Evolutionary conservation across 2,329 filamentous ascomycete genomes (phyloP).

Genomic region (Coniochaeta pulveracea): DNA sequence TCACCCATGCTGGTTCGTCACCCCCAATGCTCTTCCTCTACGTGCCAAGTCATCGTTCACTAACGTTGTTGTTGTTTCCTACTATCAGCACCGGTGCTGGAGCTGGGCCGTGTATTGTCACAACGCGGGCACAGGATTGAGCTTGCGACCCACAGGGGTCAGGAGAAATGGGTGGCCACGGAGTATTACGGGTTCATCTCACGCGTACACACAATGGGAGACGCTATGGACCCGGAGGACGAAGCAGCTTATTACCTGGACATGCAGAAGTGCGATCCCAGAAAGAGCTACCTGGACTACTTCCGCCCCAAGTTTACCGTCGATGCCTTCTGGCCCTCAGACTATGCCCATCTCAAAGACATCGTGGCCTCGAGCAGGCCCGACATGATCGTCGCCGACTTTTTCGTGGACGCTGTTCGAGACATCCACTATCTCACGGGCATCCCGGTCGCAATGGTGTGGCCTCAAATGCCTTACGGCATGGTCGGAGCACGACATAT

Average conservation of each 20-base stretch:
- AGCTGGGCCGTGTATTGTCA: neutral
- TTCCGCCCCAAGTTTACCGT: constrained; percentile 4
- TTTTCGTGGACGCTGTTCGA: constrained; percentile 28
- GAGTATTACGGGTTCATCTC: constrained; percentile 3
- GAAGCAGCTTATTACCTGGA: constrained; percentile 1
- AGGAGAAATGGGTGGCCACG: constrained; percentile 1
- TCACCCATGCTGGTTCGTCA: constrained; percentile 3
- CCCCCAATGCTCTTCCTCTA: too few relatives aligned
- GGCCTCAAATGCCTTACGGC: constrained; percentile 28
- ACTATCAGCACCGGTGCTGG: neutral
- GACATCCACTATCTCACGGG: constrained; percentile 25
- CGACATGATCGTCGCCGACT: constrained; percentile 29
- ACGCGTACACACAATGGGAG: neutral
- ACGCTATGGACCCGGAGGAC: neutral
- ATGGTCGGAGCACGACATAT: constrained; percentile 26
- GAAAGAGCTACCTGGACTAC: constrained; percentile 1
- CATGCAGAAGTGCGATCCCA: constrained; percentile 2
- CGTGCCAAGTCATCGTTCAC: neutral
- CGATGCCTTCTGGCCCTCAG: constrained; percentile 8
- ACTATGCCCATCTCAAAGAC: constrained; percentile 5
- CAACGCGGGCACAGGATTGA: neutral
- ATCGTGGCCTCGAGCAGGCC: constrained; percentile 14
- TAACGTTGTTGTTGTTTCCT: neutral
- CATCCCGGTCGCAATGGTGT: constrained; percentile 25
- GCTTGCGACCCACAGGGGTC: constrained; percentile 1